Conservation (phyloP, 192 early-diverging fungal genomes). For the Pilobolus umbonatus region DNA sequence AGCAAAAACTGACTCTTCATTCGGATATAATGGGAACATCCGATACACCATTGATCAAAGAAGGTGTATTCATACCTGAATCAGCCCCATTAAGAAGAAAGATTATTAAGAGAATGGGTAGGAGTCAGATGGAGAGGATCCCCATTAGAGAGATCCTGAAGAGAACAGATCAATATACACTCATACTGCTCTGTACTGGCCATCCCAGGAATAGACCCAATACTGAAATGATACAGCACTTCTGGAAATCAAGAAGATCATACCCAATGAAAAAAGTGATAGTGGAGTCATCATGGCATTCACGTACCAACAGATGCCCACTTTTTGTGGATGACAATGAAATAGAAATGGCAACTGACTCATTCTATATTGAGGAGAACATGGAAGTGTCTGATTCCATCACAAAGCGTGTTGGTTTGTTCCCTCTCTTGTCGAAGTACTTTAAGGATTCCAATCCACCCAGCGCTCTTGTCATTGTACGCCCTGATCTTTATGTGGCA, state of each 20-base stretch:
- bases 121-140: background rate
- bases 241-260: background rate
- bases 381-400: constrained; percentile 2
- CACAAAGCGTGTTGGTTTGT: background rate
- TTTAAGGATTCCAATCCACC: background rate
- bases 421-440: background rate
- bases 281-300: background rate
- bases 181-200: background rate
- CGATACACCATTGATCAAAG: background rate
- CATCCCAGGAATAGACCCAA: background rate
- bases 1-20: background rate
- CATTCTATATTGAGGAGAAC: background rate
- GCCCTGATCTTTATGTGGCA: constrained; percentile 28
- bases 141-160: background rate
- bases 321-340: background rate
- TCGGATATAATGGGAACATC: constrained; percentile 6
- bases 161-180: background rate
- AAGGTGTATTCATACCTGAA: background rate
- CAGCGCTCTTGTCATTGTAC: constrained; percentile 9
- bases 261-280: background rate
- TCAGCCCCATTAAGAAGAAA: background rate
- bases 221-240: background rate
- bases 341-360: too few relatives aligned
- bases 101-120: background rate
- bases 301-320: background rate